Percentiles rank a stretch among this genome's conserved stretches.
phyloP scores from a whole-genome alignment of 495 filamentous ascomycete species.

The Penicillium soppii region DNA sequence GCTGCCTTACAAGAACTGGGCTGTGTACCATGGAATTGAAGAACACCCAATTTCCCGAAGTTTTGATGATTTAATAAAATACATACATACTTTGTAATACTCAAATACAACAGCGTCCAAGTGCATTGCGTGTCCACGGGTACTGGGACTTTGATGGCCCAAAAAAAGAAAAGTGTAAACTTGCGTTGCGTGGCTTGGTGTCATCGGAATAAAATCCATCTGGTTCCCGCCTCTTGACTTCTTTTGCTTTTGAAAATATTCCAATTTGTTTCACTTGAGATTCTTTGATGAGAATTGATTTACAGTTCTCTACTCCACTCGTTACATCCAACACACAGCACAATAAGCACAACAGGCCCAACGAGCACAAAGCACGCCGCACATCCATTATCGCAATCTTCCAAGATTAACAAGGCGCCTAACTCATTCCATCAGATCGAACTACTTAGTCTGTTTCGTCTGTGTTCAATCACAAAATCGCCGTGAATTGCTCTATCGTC shows the following conservation, averaged over 20 bases:
- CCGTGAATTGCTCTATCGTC: constrained; percentile 14
- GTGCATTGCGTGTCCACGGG: too few species aligned
- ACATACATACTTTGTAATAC: too few species aligned
- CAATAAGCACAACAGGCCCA: too few species aligned
- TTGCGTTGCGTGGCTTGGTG: not conserved
- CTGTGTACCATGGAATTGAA: constrained; percentile 13
- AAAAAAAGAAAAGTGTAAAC: not conserved
- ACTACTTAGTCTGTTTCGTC: not conserved
- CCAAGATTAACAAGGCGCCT: too few species aligned
- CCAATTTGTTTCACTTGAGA: too few species aligned
- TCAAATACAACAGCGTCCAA: too few species aligned
- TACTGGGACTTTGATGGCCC: not conserved
- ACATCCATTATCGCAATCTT: too few species aligned
- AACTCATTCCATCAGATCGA: too few species aligned
- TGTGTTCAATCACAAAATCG: constrained; percentile 1
- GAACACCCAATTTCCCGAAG: not conserved
- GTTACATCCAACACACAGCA: too few species aligned
- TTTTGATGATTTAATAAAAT: not conserved
- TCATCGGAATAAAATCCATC: not conserved
- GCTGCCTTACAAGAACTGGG: constrained; percentile 1
- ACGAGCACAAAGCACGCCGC: too few species aligned
- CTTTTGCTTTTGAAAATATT: not conserved
- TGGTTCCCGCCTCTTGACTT: not conserved
- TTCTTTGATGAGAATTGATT: too few species aligned
- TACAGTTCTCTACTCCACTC: too few species aligned